A percentile compares a stretch with the other conserved stretches of the same genome.
phyloP scores from a whole-genome alignment of 139 green algal species.

The Chlorella sorokiniana region DNA sequence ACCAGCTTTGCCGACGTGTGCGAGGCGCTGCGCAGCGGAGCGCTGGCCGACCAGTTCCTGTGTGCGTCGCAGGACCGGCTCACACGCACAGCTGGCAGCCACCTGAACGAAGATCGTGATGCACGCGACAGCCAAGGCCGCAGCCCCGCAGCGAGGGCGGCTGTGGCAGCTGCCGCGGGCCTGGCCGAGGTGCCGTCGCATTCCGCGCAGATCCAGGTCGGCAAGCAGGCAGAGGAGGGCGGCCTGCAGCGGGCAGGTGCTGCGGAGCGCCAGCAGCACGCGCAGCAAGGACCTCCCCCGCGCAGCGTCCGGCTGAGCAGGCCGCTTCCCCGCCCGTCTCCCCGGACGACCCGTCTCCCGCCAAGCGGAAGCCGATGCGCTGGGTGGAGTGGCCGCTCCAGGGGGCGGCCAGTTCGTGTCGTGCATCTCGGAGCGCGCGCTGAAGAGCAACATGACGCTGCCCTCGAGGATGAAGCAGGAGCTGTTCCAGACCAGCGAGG shows the following conservation, averaged over 20 bases:
- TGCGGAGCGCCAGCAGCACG: background rate
- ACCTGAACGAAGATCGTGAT: background rate
- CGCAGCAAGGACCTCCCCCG: background rate
- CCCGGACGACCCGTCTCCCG: background rate
- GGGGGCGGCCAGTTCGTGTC: conserved; percentile 9
- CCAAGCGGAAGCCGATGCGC: conserved; percentile 9
- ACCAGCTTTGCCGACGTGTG: background rate
- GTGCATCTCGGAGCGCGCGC: background rate
- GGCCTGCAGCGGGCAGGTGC: background rate
- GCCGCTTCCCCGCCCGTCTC: background rate
- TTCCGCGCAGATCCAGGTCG: background rate
- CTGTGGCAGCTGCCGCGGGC: too few relatives aligned
- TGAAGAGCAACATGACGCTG: conserved; percentile 22
- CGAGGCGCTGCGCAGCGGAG: background rate
- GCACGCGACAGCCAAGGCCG: background rate
- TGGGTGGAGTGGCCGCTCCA: conserved; percentile 19
- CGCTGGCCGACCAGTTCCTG: conserved; percentile 8
- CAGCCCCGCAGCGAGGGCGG: background rate
- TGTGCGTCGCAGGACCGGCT: background rate
- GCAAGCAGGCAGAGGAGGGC: background rate
- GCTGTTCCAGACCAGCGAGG: conserved; percentile 15
- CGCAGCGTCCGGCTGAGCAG: too few relatives aligned
- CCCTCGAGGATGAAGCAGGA: conserved; percentile 15
- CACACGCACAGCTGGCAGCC: background rate
- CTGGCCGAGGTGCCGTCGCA: background rate